Evolutionary conservation across 2,329 filamentous ascomycete species (phyloP).

Genomic region (Pseudogymnoascus sp.): DNA sequence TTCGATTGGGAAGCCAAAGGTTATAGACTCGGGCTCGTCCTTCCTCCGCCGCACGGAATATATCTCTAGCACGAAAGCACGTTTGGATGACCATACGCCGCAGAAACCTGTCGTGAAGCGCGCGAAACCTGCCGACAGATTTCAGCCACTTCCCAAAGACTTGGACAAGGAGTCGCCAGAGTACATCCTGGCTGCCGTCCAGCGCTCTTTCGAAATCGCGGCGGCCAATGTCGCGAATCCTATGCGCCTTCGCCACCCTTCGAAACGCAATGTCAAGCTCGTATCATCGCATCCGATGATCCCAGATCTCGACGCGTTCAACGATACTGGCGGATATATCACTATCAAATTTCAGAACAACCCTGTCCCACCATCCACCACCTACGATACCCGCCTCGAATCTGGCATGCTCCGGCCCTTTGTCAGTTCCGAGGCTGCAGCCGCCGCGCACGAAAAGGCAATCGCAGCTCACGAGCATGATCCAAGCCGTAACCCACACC

Average conservation of each 20-base stretch:
- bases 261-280: conserved; percentile 47
- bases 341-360: conserved; percentile 62
- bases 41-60: conserved; percentile 96
- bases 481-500: conserved; percentile 47
- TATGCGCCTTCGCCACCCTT: conserved; percentile 48
- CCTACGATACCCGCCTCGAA: conserved; percentile 55
- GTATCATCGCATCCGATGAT: conserved; percentile 54
- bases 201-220: conserved; percentile 51
- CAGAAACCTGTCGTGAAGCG: conserved; percentile 29
- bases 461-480: conserved; percentile 50
- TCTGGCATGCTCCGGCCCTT: conserved; percentile 55
- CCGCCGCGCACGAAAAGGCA: conserved; percentile 40
- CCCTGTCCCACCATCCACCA: conserved; percentile 45
- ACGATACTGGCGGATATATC: conserved; percentile 61
- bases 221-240: conserved; percentile 47
- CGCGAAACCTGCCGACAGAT: conserved; percentile 43
- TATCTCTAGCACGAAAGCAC: conserved; percentile 57
- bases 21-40: conserved; percentile 70
- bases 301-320: conserved; percentile 61
- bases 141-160: conserved; percentile 32
- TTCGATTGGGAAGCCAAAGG: conserved; percentile 75
- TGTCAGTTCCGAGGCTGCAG: conserved; percentile 46
- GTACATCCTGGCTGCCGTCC: conserved; percentile 61
- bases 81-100: conserved; percentile 41
- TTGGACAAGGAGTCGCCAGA: conserved; percentile 53